phyloP scores from a whole-genome alignment of 306 rosid species.

The Argentina anserina region DNA sequence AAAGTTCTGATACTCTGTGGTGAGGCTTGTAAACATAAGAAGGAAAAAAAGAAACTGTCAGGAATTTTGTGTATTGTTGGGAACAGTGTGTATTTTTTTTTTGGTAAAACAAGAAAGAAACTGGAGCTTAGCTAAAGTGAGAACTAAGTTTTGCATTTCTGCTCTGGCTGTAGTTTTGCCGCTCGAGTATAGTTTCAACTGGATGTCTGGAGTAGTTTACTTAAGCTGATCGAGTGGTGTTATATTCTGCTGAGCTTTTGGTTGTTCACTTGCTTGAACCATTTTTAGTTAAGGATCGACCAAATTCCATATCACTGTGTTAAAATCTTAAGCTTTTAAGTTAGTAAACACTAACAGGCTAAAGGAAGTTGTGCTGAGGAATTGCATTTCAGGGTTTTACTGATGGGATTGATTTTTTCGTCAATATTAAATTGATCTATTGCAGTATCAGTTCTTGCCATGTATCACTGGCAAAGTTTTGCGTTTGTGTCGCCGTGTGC shows the following conservation, averaged over 20 bases:
- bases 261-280: background rate
- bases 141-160: background rate
- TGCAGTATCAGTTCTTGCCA: background rate
- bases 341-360: background rate
- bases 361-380: background rate
- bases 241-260: background rate
- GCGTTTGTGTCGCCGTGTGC: background rate
- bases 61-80: background rate
- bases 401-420: background rate
- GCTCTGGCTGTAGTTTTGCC: background rate
- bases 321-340: background rate
- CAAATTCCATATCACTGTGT: background rate
- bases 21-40: background rate
- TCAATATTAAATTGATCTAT: background rate
- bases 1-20: background rate
- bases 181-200: background rate
- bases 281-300: background rate
- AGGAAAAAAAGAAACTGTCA: background rate
- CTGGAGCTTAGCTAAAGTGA: background rate
- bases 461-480: background rate
- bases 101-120: background rate
- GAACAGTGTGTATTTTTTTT: background rate
- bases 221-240: background rate
- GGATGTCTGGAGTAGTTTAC: background rate
- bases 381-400: background rate